Percentiles rank a stretch among this genome's conserved stretches.
Evolutionary conservation across 2,329 filamentous ascomycete species (phyloP).

Genomic region (Juglanconis sp.): DNA sequence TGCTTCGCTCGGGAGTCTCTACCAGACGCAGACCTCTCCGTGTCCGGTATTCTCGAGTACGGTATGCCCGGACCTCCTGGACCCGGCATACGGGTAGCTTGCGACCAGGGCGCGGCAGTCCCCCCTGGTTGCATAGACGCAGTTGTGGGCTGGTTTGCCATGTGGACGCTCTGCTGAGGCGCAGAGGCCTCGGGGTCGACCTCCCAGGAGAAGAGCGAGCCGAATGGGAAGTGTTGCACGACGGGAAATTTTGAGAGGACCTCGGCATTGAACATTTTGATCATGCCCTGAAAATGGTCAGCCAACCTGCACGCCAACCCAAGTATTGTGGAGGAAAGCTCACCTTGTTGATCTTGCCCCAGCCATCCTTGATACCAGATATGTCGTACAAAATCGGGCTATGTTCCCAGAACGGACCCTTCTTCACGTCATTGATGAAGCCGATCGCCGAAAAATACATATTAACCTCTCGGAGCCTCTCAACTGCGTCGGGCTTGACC

Average conservation of each 20-base stretch:
- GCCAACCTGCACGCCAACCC: neutral
- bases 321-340: neutral
- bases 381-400: constrained; percentile 94
- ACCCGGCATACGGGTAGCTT: constrained; percentile 38
- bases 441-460: constrained; percentile 95
- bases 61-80: constrained; percentile 29
- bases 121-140: constrained; percentile 29
- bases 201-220: constrained; percentile 76
- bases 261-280: constrained; percentile 99
- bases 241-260: constrained; percentile 96
- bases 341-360: constrained; percentile 96
- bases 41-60: constrained; percentile 25
- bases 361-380: constrained; percentile 85
- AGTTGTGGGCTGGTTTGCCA: constrained; percentile 49
- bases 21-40: neutral
- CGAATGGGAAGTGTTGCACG: constrained; percentile 92
- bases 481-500: constrained; percentile 60
- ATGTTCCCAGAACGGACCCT: constrained; percentile 94
- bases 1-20: too few relatives aligned
- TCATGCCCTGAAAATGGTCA: constrained; percentile 68
- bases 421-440: constrained; percentile 97
- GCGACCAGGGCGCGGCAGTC: constrained; percentile 44
- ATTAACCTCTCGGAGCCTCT: constrained; percentile 63
- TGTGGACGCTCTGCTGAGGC: constrained; percentile 52
- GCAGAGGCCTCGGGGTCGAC: constrained; percentile 57